These are phyloP conservation scores for Cercophora samala DNA, from an alignment of 495 filamentous ascomycete species.

Conservation along the genomic window DNA sequence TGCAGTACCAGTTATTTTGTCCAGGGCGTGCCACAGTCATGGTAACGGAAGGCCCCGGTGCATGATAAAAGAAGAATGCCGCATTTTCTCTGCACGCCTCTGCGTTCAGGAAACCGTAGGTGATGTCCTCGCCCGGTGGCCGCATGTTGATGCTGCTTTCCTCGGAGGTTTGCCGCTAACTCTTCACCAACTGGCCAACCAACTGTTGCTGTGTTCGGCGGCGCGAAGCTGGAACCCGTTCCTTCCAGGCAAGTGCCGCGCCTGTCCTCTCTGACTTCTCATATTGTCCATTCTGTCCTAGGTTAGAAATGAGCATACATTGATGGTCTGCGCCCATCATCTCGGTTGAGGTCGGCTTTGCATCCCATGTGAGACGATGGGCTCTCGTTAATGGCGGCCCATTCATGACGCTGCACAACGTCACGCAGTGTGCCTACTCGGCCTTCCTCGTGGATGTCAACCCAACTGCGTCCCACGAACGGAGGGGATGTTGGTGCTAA, in stretches of 20 bases:
- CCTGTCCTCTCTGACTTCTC: neutral
- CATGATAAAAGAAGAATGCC: neutral
- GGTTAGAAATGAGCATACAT: neutral
- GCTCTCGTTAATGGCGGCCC: neutral
- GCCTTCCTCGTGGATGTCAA: neutral
- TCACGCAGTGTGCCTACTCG: neutral
- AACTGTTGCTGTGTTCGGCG: slow-evolving; percentile 1
- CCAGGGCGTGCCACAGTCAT: no score
- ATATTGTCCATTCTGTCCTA: neutral
- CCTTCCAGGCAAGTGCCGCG: neutral
- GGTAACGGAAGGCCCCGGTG: neutral
- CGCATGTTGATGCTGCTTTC: neutral
- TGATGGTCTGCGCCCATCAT: neutral
- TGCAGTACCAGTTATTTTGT: no score
- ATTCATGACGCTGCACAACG: neutral
- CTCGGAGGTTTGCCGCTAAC: neutral
- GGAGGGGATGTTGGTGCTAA: neutral
- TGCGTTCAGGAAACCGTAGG: neutral
- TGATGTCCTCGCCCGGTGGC: neutral
- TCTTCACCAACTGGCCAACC: neutral
- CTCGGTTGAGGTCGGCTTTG: slow-evolving; percentile 8
- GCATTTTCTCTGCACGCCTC: neutral
- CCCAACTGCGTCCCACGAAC: neutral
- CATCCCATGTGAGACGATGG: neutral
- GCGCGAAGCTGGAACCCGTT: neutral